Evolutionary conservation across 2,329 filamentous ascomycete genomes (phyloP), one percentile per base, ranked within the genome.

Genomic region (Colletotrichum sp.): DNA sequence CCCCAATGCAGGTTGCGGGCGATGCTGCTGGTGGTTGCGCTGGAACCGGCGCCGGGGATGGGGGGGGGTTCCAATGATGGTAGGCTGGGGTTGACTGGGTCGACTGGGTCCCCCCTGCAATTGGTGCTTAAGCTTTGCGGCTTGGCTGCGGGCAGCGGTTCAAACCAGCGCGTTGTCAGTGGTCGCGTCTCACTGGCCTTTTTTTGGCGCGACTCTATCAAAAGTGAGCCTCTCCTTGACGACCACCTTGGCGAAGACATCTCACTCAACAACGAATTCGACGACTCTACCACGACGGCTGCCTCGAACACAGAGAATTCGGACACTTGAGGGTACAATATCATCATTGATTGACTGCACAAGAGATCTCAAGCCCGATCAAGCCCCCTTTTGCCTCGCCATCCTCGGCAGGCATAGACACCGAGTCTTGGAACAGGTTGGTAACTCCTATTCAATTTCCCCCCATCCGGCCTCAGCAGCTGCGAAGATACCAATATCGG

Each of bases 161-260:
- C 64, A 74, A 60, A 34, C 18, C 66, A 32, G 72, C 75, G 75
- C 72, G 66, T 77, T 77, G 62, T 71, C 62, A 77, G 75, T 76
- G 75, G 75, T 77, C 79, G 78, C 79, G 77, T 78, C 78, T 76
- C 76, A 79, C 70, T 77, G 73, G 76, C 74, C 62, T 26, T 69
- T 71, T 71, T 74, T 69, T 60, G 65, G 74, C 74, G 74, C 74
- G 74, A 49, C 59, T 73, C 26, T 74, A 65, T 76, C 70, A 21
- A 62, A 69, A 69, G 71, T 60, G 74, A 69, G 28, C 71, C 44
- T 65, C 70, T 36, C 59, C 70, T 60, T 6, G 71, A 74, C 74
- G 70, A 76, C 74, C 16, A 69, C 74, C 21, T 39, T 26, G 32
- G 8, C 24, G 30, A 32, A 69, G 49, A 60, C 34, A 73, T 32